Evolutionary conservation across 805 yeast genomes (phyloP).

Genomic region (Kodamaea kakaduensis): DNA sequence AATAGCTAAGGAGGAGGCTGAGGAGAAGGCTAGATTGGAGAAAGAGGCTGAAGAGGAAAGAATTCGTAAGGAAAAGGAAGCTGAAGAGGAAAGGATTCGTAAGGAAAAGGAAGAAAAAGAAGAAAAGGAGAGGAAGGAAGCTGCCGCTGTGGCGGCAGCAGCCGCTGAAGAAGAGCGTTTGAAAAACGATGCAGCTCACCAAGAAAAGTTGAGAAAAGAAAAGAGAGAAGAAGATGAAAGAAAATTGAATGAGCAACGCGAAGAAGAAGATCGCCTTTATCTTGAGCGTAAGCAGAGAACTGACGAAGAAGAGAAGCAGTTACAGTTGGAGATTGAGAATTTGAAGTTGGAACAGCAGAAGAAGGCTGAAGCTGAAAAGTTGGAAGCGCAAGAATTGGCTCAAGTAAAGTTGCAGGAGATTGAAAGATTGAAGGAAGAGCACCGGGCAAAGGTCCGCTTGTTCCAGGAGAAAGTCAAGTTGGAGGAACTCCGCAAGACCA

Average conservation of each 20-base stretch:
- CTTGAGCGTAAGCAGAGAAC: slow-evolving; percentile 23
- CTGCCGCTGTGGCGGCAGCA: slow-evolving; percentile 4
- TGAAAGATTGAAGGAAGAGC: slow-evolving; percentile 32
- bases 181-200: slow-evolving; percentile 23
- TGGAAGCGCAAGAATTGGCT: slow-evolving; percentile 28
- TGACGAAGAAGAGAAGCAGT: slow-evolving; percentile 24
- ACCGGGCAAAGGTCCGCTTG: slow-evolving; percentile 28
- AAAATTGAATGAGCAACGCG: slow-evolving; percentile 21
- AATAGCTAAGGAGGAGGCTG: slow-evolving; percentile 21
- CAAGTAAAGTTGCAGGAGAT: slow-evolving; percentile 30
- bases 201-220: slow-evolving; percentile 22
- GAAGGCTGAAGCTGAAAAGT: slow-evolving; percentile 23
- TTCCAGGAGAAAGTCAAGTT: slow-evolving; percentile 28
- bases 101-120: slow-evolving; percentile 13
- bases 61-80: slow-evolving; percentile 15
- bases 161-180: slow-evolving; percentile 15
- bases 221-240: slow-evolving; percentile 26
- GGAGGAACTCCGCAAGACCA: slow-evolving; percentile 36
- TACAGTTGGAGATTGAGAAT: slow-evolving; percentile 30
- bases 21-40: slow-evolving; percentile 21
- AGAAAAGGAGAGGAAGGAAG: slow-evolving; percentile 3
- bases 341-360: slow-evolving; percentile 19
- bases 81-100: slow-evolving; percentile 11
- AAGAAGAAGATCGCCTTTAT: slow-evolving; percentile 24
- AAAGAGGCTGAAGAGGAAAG: slow-evolving; percentile 21